These are phyloP conservation scores for Pleomassaria siparia DNA, from an alignment of 2,329 filamentous ascomycete genomes.

Conservation along the genomic window DNA sequence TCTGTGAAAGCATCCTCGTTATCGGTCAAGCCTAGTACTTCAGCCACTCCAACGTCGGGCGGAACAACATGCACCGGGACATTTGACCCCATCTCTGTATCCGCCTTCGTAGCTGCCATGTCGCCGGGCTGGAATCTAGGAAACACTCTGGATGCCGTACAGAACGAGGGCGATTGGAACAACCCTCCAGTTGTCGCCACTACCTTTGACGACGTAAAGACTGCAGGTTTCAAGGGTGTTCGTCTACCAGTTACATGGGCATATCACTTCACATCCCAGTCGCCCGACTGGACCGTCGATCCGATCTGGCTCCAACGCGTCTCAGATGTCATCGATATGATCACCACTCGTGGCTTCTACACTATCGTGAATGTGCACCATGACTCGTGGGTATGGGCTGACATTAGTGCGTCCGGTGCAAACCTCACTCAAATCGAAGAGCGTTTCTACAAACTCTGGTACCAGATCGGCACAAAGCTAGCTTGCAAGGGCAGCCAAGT, in stretches of 20 bases:
- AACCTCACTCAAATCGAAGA: conserved; percentile 58
- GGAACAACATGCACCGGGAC: conserved; percentile 41
- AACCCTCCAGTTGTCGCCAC: conserved; percentile 53
- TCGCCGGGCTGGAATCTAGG: conserved; percentile 63
- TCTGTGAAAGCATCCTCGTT: conserved; percentile 6
- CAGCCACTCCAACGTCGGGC: conserved; percentile 2
- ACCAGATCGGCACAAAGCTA: conserved; percentile 58
- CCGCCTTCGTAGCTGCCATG: conserved; percentile 51
- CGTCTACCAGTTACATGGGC: conserved; percentile 63
- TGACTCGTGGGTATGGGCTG: conserved; percentile 62
- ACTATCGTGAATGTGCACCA: conserved; percentile 62
- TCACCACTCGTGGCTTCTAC: conserved; percentile 53
- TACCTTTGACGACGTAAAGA: conserved; percentile 56
- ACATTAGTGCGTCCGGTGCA: conserved; percentile 49
- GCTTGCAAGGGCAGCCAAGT: conserved; percentile 57
- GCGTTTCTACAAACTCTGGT: conserved; percentile 59
- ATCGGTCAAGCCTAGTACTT: conserved; percentile 11
- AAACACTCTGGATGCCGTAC: conserved; percentile 60
- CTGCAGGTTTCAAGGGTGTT: conserved; percentile 59
- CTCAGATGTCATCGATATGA: conserved; percentile 59
- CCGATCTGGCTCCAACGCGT: conserved; percentile 59
- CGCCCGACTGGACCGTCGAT: conserved; percentile 58
- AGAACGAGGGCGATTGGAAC: conserved; percentile 61
- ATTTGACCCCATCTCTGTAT: conserved; percentile 51
- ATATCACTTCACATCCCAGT: conserved; percentile 55